These are phyloP conservation scores for Marasmius tenuissimus DNA, from an alignment of 1,284 basidiomycete genomes.

Conservation along the genomic window DNA sequence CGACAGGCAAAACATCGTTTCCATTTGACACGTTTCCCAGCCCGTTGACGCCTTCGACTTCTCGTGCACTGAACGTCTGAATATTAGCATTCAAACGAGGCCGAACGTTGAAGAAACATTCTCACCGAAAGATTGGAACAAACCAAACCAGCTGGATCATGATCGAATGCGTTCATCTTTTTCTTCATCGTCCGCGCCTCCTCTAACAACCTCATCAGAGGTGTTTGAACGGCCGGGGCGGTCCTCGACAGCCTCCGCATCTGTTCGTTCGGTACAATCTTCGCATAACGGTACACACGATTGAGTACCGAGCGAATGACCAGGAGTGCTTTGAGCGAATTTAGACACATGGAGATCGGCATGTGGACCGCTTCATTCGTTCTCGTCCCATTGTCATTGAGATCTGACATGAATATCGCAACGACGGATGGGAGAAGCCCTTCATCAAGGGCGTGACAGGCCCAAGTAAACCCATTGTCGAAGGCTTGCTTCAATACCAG, in stretches of 20 bases:
- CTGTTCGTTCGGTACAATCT: background rate
- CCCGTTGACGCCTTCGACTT: background rate
- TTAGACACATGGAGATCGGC: background rate
- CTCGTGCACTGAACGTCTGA: background rate
- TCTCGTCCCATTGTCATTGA: background rate
- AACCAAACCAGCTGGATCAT: background rate
- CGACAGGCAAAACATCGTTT: background rate
- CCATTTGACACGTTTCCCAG: background rate
- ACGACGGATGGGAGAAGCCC: background rate
- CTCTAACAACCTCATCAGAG: background rate
- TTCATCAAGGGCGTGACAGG: background rate
- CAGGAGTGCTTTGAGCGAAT: background rate
- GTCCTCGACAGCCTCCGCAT: background rate
- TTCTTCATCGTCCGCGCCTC: background rate
- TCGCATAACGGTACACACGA: background rate
- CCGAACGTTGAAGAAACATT: background rate
- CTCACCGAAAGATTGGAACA: background rate
- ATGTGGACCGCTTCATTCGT: background rate
- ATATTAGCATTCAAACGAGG: background rate
- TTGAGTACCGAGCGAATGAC: background rate
- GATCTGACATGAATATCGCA: background rate
- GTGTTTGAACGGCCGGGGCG: background rate
- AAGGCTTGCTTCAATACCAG: background rate
- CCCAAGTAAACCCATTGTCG: background rate
- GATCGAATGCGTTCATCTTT: background rate